phyloP scores from a whole-genome alignment of 2,329 filamentous ascomycete genomes.

The Colletotrichum camelliae region DNA sequence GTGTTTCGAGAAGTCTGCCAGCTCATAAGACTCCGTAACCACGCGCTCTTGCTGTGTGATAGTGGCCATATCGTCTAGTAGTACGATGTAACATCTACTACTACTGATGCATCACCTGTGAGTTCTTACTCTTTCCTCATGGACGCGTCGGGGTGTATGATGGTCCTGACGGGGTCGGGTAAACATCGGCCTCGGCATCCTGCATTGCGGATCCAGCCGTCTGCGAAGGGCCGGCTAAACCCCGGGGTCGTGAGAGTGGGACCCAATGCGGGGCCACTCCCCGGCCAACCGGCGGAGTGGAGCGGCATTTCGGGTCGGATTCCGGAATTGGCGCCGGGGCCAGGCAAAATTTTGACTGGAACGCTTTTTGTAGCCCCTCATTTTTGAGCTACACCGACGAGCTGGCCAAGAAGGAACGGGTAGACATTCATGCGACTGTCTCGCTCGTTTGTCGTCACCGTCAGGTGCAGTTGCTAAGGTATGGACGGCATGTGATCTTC shows the following conservation, averaged over 20 bases:
- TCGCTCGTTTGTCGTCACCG: neutral
- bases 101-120: neutral
- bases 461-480: neutral
- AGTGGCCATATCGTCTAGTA: neutral
- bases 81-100: neutral
- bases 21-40: neutral
- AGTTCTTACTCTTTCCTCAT: neutral
- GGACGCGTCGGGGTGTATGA: neutral
- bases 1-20: neutral
- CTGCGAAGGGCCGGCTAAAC: neutral
- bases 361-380: neutral
- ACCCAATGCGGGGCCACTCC: neutral
- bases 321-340: neutral
- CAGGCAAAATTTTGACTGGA: neutral
- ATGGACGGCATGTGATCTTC: neutral
- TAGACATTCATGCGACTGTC: neutral
- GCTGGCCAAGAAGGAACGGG: neutral
- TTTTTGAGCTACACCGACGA: neutral
- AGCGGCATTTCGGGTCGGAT: neutral
- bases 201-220: neutral
- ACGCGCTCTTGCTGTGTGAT: neutral
- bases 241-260: neutral
- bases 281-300: neutral
- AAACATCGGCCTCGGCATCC: neutral
- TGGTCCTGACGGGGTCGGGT: neutral